A percentile compares a stretch with the other conserved stretches of the same genome.
phyloP scores from a whole-genome alignment of 148 eudicot genomes.

The Rhododendron ferrugineum region DNA sequence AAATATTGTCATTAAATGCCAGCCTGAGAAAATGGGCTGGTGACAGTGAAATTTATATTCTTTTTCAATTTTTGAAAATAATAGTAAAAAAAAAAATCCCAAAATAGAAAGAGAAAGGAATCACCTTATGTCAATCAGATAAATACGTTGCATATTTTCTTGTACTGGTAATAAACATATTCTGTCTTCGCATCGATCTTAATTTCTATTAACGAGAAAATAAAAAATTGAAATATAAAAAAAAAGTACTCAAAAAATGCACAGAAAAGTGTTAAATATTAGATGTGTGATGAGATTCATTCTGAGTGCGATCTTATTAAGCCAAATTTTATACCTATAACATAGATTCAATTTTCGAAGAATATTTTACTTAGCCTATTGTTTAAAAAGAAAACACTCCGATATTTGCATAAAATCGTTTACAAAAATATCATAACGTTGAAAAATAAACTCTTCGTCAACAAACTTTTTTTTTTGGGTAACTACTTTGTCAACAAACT shows the following conservation, averaged over 20 bases:
- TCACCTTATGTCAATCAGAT: too few relatives aligned
- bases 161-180: neutral
- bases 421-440: neutral
- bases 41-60: neutral
- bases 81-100: too few relatives aligned
- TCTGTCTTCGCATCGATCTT: neutral
- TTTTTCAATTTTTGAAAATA: too few relatives aligned
- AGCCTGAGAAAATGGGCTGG: slow-evolving; percentile 1
- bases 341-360: neutral
- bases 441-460: neutral
- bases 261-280: neutral
- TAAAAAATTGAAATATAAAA: too few relatives aligned
- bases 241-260: neutral
- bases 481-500: neutral
- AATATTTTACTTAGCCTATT: neutral
- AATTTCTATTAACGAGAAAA: too few relatives aligned
- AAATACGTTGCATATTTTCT: too few relatives aligned
- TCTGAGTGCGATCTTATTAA: neutral
- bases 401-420: neutral
- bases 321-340: neutral
- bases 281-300: neutral
- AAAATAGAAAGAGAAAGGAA: too few relatives aligned
- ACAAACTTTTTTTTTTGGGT: too few relatives aligned
- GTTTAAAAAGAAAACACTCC: neutral
- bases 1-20: neutral